Evolutionary conservation across 495 filamentous ascomycete species (phyloP), one percentile per base, ranked within the genome.

Genomic region (Acidiella bohemica): DNA sequence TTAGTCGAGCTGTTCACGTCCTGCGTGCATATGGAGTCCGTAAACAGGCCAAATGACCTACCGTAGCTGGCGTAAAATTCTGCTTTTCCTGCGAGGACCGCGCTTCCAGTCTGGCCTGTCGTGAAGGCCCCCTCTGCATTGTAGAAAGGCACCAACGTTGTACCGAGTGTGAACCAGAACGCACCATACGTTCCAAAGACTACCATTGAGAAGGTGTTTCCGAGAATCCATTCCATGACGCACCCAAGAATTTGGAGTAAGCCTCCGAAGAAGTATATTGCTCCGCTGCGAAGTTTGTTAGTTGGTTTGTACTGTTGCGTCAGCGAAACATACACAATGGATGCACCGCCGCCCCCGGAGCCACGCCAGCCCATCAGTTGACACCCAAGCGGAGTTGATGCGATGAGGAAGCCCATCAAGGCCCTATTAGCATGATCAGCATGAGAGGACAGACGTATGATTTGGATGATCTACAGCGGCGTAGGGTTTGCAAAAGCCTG

Each of bases 181-280:
- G 74, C 58, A 45, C 34, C 64, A 45, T 72, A 73, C 12, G 61
- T 59, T 10, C 50, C 56, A 53, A 81, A 83, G 10, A 84, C 68
- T 9, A 80, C 73, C 33, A 70, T 74, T 0, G 74, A 67, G 49
- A 83, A 83, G 0, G 78, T 83, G 56, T 83, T 81, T 14, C 78
- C 78, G 3, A 82, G 61, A 39, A 82, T 62, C 46, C 50, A 62
- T 51, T 83, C 78, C 8, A 78, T 64, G 20, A 82, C 43, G 12
- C 65, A 67, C 8, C 71, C 74, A 0, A 81, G 31, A 18, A 78
- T 60, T 61, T 79, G 72, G 3, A 81, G 67, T 14, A 81, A 47
- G 6, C 78, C 78, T 24, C 80, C 80, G 49, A 78, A 78, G 66
- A 80, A 81, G 58, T 74, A 75, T n/a, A n/a, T n/a, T n/a, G n/a